phyloP scores from a whole-genome alignment of 192 early-diverging fungal genomes.

The Rhizophagus clarus region DNA sequence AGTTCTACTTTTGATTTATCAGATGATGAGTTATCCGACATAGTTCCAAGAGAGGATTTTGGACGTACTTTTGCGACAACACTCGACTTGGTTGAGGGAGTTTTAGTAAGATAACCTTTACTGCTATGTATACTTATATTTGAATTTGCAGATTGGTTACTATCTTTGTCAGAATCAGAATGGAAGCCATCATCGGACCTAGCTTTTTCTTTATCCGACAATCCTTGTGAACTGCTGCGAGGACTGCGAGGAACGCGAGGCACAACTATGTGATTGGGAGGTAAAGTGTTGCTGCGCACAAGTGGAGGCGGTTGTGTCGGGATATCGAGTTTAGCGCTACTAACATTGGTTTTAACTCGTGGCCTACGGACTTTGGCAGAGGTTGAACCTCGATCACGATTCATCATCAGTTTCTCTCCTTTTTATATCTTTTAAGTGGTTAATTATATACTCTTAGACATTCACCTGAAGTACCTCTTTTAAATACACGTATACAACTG shows the following conservation, averaged over 20 bases:
- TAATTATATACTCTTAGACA: neutral
- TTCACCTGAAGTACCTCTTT: neutral
- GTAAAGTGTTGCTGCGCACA: neutral
- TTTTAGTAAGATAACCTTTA: slow-evolving; percentile 16
- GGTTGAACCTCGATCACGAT: slow-evolving; percentile 3
- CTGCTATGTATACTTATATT: slow-evolving; percentile 20
- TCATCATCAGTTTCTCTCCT: neutral
- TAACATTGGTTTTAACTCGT: neutral
- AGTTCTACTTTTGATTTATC: neutral
- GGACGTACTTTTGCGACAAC: slow-evolving; percentile 19
- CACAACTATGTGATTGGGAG: neutral
- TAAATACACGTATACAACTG: neutral
- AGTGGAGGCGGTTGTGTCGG: neutral
- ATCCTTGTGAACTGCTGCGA: neutral
- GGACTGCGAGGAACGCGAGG: neutral
- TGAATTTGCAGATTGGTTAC: slow-evolving; percentile 22
- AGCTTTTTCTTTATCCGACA: slow-evolving; percentile 17
- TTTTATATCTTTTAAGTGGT: neutral
- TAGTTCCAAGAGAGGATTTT: slow-evolving; percentile 19
- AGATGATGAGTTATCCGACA: slow-evolving; percentile 7
- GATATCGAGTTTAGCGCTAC: neutral
- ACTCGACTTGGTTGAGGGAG: slow-evolving; percentile 9
- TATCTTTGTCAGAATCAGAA: slow-evolving; percentile 33
- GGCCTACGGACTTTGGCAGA: neutral
- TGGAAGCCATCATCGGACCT: slow-evolving; percentile 31